Evolutionary conservation across 140 eudicot genomes (phyloP), one percentile per base, ranked within the genome.

Genomic region (Ambrosia hybrid): DNA sequence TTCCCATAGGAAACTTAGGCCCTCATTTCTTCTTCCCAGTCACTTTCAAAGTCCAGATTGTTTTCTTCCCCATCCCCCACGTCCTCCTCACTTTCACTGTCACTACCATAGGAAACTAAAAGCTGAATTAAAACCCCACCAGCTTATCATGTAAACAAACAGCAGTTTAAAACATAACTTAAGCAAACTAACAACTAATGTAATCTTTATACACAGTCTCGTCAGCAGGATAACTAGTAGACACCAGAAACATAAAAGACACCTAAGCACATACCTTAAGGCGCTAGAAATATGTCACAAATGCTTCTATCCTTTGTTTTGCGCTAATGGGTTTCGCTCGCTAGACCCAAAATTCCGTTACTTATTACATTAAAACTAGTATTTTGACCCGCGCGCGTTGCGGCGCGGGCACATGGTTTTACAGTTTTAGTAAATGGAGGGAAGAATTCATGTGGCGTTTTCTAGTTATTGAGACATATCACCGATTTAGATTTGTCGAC

Each of bases 1-100:
- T n/a, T n/a, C n/a, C n/a, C n/a, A n/a, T n/a, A n/a, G n/a, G n/a
- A n/a, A n/a, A n/a, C n/a, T n/a, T n/a, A n/a, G n/a, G n/a, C n/a
- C n/a, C n/a, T n/a, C n/a, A n/a, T 73, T 57, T 83, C 91, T 73
- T 64, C 84, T 63, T 87, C 95, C 95, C 89, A 85, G 30, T 82
- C 95, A 80, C 98, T 89, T 79, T 87, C 95, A 72, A 78, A 87
- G 72, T 87, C 89, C 77, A 85, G 70, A 77, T 92, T 86, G 71
- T 81, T 80, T 57, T 82, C 98, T 72, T 76, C 86, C 4, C 2
- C 69, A 10, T 66, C 89, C 39, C 81, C 83, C 9, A 11, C 71
- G 2, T 69, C 76, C 16, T 62, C 84, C 21, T 91, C 91, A 48
- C 57, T 41, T 15, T 88, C 96, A 55, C 87, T 84, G 26, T 68